A percentile compares a stretch with the other conserved stretches of the same genome.
Conservation (phyloP, 2,329 filamentous ascomycete species). For the Nothomitra cinnamomea region DNA sequence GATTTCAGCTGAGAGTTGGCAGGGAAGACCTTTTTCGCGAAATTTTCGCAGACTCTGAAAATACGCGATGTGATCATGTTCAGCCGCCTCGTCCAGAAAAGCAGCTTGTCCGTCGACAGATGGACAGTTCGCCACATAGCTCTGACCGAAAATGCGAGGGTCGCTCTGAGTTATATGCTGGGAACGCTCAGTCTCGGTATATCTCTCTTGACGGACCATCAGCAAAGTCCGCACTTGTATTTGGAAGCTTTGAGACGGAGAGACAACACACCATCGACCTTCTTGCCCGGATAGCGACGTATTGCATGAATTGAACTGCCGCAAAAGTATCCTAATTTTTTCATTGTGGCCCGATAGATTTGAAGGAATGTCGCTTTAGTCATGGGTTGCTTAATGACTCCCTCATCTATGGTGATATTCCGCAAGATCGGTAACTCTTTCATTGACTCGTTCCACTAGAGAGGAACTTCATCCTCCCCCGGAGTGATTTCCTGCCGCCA, state of each 20-base stretch:
- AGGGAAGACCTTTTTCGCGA: not conserved
- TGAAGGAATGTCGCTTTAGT: not conserved
- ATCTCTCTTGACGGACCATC: not conserved
- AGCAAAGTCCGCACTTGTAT: not conserved
- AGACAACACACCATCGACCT: slow-evolving; percentile 1
- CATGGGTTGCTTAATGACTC: not conserved
- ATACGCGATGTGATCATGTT: not conserved
- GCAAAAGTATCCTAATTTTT: slow-evolving; percentile 6
- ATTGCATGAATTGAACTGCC: slow-evolving; percentile 5
- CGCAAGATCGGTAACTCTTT: slow-evolving; percentile 3
- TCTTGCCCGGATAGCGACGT: slow-evolving; percentile 4
- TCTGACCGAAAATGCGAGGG: not conserved
- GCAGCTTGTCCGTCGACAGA: not conserved
- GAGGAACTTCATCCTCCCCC: not conserved
- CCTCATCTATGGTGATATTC: slow-evolving; percentile 1
- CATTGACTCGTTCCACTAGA: slow-evolving; percentile 3
- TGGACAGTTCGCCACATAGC: not conserved
- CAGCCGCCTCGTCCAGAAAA: not conserved
- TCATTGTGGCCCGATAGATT: slow-evolving; percentile 1
- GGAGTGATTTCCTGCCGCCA: slow-evolving; percentile 4
- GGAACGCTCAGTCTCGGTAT: not conserved
- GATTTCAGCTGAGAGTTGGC: not conserved
- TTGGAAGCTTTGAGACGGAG: not conserved
- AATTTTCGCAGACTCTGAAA: not conserved
- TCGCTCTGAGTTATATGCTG: not conserved